phyloP scores from a whole-genome alignment of 2,329 filamentous ascomycete genomes.

The Penicillium sp. region DNA sequence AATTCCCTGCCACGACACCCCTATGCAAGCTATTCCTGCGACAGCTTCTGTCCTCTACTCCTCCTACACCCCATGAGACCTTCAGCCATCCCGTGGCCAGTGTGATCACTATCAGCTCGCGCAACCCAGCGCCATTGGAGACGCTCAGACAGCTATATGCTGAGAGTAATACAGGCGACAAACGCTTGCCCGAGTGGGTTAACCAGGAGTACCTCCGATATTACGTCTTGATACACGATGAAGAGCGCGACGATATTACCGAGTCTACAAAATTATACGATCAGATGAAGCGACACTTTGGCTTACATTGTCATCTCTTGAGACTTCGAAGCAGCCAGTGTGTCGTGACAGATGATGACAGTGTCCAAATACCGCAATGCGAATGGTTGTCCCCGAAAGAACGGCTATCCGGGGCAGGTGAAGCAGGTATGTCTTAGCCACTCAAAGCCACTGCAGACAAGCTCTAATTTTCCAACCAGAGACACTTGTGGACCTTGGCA shows the following conservation, averaged over 20 bases:
- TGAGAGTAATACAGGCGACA: constrained; percentile 73
- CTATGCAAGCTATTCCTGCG: constrained; percentile 84
- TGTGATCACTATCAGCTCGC: constrained; percentile 90
- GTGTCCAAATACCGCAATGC: constrained; percentile 70
- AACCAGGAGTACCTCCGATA: constrained; percentile 90
- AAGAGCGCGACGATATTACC: constrained; percentile 87
- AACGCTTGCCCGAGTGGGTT: constrained; percentile 75
- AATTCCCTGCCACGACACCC: constrained; percentile 55
- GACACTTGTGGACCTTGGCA: constrained; percentile 56
- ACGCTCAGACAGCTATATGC: constrained; percentile 78
- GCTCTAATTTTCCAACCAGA: constrained; percentile 23
- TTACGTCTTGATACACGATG: constrained; percentile 93
- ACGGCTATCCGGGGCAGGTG: constrained; percentile 69
- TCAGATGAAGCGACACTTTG: constrained; percentile 98
- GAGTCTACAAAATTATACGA: constrained; percentile 89
- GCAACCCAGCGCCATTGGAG: constrained; percentile 77
- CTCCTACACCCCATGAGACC: constrained; percentile 79
- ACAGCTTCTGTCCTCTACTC: constrained; percentile 72
- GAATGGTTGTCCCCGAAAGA: constrained; percentile 88
- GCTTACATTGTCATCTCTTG: constrained; percentile 88
- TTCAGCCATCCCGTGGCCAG: constrained; percentile 93
- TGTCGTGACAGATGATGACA: constrained; percentile 86
- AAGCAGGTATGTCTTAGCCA: constrained; percentile 47
- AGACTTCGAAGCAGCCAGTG: constrained; percentile 79
- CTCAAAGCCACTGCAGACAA: not conserved